Conservation (phyloP, 2,329 filamentous ascomycete species). For the Apiospora malaysiana region DNA sequence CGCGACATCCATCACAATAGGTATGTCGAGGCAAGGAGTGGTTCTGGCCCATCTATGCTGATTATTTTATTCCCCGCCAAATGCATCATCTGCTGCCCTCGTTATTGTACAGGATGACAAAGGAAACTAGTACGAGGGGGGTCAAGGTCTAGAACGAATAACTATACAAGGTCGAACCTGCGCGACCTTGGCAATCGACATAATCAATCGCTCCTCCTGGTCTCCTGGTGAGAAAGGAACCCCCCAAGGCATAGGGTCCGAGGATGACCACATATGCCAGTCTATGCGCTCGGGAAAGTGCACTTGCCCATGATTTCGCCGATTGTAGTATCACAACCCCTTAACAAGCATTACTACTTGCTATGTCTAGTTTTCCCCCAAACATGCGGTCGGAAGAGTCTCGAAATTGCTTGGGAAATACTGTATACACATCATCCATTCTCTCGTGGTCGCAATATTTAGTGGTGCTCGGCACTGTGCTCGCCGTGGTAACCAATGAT, state of each 20-base stretch:
- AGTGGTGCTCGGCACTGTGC: constrained; percentile 63
- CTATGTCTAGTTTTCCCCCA: constrained; percentile 18
- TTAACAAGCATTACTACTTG: constrained; percentile 10
- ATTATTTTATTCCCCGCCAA: constrained; percentile 23
- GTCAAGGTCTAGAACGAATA: constrained; percentile 10
- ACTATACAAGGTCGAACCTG: constrained; percentile 19
- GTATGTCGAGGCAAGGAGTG: not conserved
- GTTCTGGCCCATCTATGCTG: not conserved
- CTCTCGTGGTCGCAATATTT: constrained; percentile 34
- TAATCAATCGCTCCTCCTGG: not conserved
- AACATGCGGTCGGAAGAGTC: constrained; percentile 5
- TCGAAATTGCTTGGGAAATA: not conserved
- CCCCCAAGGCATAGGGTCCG: constrained; percentile 14
- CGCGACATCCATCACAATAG: not conserved
- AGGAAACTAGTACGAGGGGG: constrained; percentile 22
- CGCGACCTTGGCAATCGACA: constrained; percentile 7
- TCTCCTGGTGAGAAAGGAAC: not conserved
- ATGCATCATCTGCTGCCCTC: constrained; percentile 20
- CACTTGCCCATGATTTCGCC: not conserved
- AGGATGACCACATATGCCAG: constrained; percentile 17
- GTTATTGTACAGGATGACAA: constrained; percentile 26
- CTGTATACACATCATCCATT: constrained; percentile 11
- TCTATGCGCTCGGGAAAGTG: constrained; percentile 20
- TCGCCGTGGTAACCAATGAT: constrained; percentile 89
- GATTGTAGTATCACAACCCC: constrained; percentile 15